Conservation (phyloP, 768 basidiomycete genomes). For the Tricholoma matsutake region DNA sequence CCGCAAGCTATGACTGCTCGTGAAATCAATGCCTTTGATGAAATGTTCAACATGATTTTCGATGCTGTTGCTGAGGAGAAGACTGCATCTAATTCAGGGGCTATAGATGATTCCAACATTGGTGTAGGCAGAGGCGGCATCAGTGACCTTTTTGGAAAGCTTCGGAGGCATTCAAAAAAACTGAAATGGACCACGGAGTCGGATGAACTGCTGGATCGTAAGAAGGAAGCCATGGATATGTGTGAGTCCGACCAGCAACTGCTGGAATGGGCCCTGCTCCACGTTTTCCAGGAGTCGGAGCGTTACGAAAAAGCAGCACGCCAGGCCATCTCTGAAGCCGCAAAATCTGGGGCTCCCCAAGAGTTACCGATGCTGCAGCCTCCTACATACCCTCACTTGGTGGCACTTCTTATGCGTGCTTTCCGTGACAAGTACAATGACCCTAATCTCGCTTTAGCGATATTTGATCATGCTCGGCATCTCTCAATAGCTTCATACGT, state of each 20-base stretch:
- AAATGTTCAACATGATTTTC: constrained; percentile 74
- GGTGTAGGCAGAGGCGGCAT: constrained; percentile 28
- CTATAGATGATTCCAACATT: constrained; percentile 12
- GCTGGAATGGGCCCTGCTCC: constrained; percentile 66
- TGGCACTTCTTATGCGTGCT: constrained; percentile 73
- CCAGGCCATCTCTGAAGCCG: constrained; percentile 30
- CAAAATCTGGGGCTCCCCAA: constrained; percentile 20
- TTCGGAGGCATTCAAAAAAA: constrained; percentile 50
- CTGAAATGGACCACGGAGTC: constrained; percentile 49
- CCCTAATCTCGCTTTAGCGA: constrained; percentile 75
- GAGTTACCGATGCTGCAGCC: constrained; percentile 47
- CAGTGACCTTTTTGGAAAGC: constrained; percentile 51
- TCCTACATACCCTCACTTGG: constrained; percentile 67
- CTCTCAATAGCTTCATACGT: constrained; percentile 81
- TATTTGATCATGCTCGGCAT: constrained; percentile 78
- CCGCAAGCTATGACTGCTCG: constrained; percentile 65
- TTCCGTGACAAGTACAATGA: constrained; percentile 78
- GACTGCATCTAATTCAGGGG: constrained; percentile 2
- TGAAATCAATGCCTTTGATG: constrained; percentile 64
- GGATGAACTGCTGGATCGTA: constrained; percentile 58
- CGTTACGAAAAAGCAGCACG: constrained; percentile 47
- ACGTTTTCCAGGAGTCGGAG: constrained; percentile 63
- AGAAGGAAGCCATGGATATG: constrained; percentile 70
- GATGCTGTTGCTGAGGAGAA: constrained; percentile 42
- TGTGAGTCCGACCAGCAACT: constrained; percentile 69